Conservation (phyloP, 768 basidiomycete genomes). For the Lenzites betulinus region DNA sequence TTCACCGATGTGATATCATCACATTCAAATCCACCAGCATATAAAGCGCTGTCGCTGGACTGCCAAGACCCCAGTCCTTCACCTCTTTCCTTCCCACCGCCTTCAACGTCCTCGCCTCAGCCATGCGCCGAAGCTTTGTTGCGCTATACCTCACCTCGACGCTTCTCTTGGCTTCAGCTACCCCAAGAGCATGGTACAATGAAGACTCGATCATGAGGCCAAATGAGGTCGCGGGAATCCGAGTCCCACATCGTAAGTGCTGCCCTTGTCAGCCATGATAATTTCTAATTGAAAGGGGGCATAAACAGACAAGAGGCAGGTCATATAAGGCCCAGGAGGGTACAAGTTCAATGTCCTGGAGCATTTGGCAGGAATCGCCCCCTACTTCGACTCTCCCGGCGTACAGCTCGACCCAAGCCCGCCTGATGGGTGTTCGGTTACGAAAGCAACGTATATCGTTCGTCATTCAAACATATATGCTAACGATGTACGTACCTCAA, state of each 20-base stretch:
- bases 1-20: too few species aligned
- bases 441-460: constrained; percentile 22
- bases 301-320: constrained; percentile 16
- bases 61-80: too few species aligned
- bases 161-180: background rate
- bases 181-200: background rate
- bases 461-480: constrained; percentile 27
- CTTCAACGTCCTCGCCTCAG: too few species aligned
- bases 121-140: too few species aligned
- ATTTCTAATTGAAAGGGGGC: background rate
- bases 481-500: constrained; percentile 13
- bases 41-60: too few species aligned
- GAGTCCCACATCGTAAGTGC: constrained; percentile 12
- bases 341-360: constrained; percentile 18
- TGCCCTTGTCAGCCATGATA: too few species aligned
- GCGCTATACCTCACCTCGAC: too few species aligned
- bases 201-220: background rate
- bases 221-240: background rate
- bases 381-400: constrained; percentile 24
- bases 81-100: too few species aligned
- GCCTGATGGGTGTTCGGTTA: constrained; percentile 17
- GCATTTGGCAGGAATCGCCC: constrained; percentile 21
- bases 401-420: constrained; percentile 19
- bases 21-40: too few species aligned
- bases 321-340: constrained; percentile 12